Base-by-base conservation (phyloP, 306 rosid genomes). In the Quercus robur region DNA sequence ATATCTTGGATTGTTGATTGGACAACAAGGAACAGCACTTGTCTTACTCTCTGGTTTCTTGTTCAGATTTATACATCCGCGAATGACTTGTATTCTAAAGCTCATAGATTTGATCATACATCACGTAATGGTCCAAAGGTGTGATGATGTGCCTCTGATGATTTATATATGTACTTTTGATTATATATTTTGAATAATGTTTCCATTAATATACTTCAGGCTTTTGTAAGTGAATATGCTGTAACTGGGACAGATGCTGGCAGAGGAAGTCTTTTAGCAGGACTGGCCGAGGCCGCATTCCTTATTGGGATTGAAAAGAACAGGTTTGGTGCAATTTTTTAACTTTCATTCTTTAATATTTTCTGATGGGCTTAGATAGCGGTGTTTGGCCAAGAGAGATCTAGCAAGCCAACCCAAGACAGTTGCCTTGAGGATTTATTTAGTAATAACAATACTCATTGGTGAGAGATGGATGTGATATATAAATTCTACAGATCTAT, bases 201-300 rank as follows among this genome's bases (percentile, higher is more conserved):
- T 52, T 73, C 57, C 20, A 31, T 82, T 80, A 69, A 51, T 31
- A 61, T 70, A 26, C 61, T 82, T 70, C 86, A 95, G 99, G 99
- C 98, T 79, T 95, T 95, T 83, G 94, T 94, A 20, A 92, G 98
- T 46, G 98, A 94, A 70, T 94, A 95, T 85, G 99, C 99, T 19
- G 98, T 95, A 77, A 91, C 89, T 0, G 90, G 88, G 80, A 85
- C 84, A 72, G 90, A 81, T 76, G 99, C 93, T 56, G 99, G 98
- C 31, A 75, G 4, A n/a, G 99, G 99, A 88, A 93, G 94, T 81
- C 90, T 95, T 82, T 78, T 90, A 21, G 98, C 98, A 41, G 93
- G 91, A 81, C 71, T 93, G 58, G 97, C 85, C 18, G 99, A 95
- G 86, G 99, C 98, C 11, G 98, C 83, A 23, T 95, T 93, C 81